Conservation (phyloP, 345 rosid genomes). For the Acer campestre region DNA sequence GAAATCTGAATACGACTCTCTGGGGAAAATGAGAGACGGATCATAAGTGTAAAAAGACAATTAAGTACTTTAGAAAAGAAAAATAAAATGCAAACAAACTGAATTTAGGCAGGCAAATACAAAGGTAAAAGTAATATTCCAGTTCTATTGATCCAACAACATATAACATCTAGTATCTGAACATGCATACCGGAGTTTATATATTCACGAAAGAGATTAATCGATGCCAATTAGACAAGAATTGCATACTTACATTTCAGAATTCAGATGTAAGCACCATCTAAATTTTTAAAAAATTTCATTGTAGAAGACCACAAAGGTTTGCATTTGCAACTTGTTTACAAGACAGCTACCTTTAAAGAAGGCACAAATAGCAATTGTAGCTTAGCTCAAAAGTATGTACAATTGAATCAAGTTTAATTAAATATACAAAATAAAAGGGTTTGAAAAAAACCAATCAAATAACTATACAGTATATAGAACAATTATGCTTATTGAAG, state of each 20-base stretch:
- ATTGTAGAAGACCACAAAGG: neutral
- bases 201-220: neutral
- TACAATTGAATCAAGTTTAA: neutral
- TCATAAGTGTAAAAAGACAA: neutral
- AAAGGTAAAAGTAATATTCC: neutral
- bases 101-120: too few species aligned
- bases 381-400: neutral
- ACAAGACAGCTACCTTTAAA: neutral
- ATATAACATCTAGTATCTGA: neutral
- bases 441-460: neutral
- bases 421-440: neutral
- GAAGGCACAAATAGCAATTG: neutral
- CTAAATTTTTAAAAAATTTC: neutral
- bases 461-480: neutral
- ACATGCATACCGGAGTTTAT: neutral
- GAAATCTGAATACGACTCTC: neutral
- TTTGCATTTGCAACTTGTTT: neutral
- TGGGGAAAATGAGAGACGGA: neutral
- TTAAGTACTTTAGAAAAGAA: neutral
- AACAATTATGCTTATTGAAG: neutral
- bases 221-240: neutral
- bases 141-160: neutral
- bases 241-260: neutral
- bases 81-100: neutral
- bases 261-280: neutral